These are phyloP conservation scores for Aspergillus candidus DNA, from an alignment of 2,329 filamentous ascomycete species.

Conservation along the genomic window DNA sequence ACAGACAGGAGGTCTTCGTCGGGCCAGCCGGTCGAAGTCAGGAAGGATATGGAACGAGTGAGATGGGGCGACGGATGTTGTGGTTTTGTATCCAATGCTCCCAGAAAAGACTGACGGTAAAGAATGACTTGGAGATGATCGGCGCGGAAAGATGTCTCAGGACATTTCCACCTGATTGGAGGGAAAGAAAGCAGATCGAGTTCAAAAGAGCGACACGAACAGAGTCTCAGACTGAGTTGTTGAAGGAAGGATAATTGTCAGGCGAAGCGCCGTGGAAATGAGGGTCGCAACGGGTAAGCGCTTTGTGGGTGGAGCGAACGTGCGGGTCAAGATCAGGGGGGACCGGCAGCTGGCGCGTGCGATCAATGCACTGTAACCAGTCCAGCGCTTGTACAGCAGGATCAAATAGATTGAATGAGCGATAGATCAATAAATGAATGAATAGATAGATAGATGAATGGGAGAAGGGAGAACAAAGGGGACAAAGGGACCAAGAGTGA, in stretches of 20 bases:
- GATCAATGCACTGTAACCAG: too few relatives aligned
- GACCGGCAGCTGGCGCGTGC: too few relatives aligned
- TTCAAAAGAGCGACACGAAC: conserved; percentile 8
- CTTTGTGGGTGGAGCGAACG: too few relatives aligned
- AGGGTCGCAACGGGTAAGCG: too few relatives aligned
- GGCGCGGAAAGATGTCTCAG: neutral
- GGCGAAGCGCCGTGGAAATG: too few relatives aligned
- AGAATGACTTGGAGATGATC: neutral
- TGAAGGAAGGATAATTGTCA: too few relatives aligned
- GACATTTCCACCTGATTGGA: too few relatives aligned
- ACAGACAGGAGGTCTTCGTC: conserved; percentile 22
- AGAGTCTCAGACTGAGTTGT: too few relatives aligned
- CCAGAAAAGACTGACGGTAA: neutral
- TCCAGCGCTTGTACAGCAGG: neutral
- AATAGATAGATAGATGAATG: conserved; percentile 1
- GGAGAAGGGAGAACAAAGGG: neutral
- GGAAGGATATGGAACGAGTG: neutral
- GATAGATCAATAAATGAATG: conserved; percentile 2
- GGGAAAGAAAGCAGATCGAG: too few relatives aligned
- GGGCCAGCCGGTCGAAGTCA: conserved; percentile 32
- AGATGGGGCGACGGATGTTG: too few relatives aligned
- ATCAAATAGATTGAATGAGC: neutral
- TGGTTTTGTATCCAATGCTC: neutral
- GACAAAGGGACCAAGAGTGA: neutral
- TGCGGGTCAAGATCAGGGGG: too few relatives aligned